Percentiles rank a stretch among this genome's conserved stretches.
Conservation (phyloP, 106 monocot species). For the Dactylorhiza incarnata region DNA sequence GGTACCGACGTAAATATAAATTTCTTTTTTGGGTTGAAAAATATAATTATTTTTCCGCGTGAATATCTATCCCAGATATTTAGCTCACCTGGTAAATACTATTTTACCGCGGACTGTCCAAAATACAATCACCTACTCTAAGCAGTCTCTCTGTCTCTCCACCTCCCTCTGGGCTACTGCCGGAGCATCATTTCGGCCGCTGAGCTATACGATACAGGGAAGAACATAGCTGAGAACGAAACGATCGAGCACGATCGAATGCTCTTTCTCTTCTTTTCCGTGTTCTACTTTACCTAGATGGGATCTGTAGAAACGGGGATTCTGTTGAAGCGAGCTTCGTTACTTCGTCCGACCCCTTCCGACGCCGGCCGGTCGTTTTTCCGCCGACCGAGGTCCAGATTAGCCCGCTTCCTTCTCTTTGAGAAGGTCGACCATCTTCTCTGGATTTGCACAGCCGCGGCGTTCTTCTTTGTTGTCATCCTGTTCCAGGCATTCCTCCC, state of each 20-base stretch:
- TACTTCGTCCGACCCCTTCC: conserved; percentile 14
- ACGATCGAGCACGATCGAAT: neutral
- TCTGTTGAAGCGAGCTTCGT: conserved; percentile 16
- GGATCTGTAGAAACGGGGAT: conserved; percentile 23
- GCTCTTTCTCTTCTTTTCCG: neutral
- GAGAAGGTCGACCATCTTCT: conserved; percentile 64
- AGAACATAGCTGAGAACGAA: too few relatives aligned
- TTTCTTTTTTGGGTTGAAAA: too few relatives aligned
- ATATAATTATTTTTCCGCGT: too few relatives aligned
- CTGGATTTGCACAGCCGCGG: conserved; percentile 36
- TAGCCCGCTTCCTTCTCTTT: conserved; percentile 56
- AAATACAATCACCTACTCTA: too few relatives aligned
- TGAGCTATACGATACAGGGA: too few relatives aligned
- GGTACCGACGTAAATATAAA: too few relatives aligned
- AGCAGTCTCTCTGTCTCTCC: too few relatives aligned
- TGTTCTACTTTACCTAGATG: conserved; percentile 15
- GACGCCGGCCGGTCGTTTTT: conserved; percentile 11
- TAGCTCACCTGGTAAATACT: too few relatives aligned
- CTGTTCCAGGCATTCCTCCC: conserved; percentile 57
- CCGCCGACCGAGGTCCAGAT: conserved; percentile 33
- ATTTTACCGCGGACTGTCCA: too few relatives aligned
- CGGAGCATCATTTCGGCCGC: too few relatives aligned
- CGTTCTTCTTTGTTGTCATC: conserved; percentile 59
- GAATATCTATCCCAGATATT: too few relatives aligned
- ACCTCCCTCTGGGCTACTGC: too few relatives aligned